A percentile compares a stretch with the other conserved stretches of the same genome.
Conservation (phyloP, 495 filamentous ascomycete genomes). For the Lineolata rhizophorae region DNA sequence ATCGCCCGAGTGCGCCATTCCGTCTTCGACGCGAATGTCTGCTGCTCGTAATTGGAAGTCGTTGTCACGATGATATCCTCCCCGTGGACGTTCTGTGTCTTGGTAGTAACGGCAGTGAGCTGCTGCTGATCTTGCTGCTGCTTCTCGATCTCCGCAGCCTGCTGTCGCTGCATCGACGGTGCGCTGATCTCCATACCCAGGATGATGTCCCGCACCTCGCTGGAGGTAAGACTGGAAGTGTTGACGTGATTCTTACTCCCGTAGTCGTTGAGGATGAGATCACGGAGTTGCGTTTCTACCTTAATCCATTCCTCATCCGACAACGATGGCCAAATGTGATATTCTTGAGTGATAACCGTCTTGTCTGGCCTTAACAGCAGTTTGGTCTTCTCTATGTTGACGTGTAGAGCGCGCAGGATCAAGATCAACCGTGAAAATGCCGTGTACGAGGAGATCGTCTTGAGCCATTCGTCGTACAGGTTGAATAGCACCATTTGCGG, state of each 20-base stretch:
- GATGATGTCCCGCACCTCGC: slow-evolving; percentile 96
- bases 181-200: slow-evolving; percentile 99
- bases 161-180: slow-evolving; percentile 94
- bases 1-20: slow-evolving; percentile 97
- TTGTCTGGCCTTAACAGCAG: slow-evolving; percentile 93
- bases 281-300: slow-evolving; percentile 87
- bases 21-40: slow-evolving; percentile 94
- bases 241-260: slow-evolving; percentile 99
- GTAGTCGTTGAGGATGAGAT: slow-evolving; percentile 94
- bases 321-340: slow-evolving; percentile 94
- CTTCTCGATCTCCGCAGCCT: slow-evolving; percentile 97
- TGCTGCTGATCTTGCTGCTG: slow-evolving; percentile 94
- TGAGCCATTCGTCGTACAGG: slow-evolving; percentile 96
- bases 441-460: slow-evolving; percentile 95
- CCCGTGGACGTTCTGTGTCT: slow-evolving; percentile 92
- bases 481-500: slow-evolving; percentile 99
- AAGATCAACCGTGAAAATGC: slow-evolving; percentile 92
- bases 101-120: slow-evolving; percentile 91
- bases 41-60: slow-evolving; percentile 89
- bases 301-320: slow-evolving; percentile 98
- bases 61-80: slow-evolving; percentile 98
- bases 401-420: slow-evolving; percentile 87
- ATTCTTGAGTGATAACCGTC: slow-evolving; percentile 93
- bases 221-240: slow-evolving; percentile 84
- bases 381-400: slow-evolving; percentile 97